A percentile compares a stretch with the other conserved stretches of the same genome.
These are phyloP conservation scores for Fusarium oligoseptatum DNA, from an alignment of 2,329 filamentous ascomycete species.

Conservation along the genomic window DNA sequence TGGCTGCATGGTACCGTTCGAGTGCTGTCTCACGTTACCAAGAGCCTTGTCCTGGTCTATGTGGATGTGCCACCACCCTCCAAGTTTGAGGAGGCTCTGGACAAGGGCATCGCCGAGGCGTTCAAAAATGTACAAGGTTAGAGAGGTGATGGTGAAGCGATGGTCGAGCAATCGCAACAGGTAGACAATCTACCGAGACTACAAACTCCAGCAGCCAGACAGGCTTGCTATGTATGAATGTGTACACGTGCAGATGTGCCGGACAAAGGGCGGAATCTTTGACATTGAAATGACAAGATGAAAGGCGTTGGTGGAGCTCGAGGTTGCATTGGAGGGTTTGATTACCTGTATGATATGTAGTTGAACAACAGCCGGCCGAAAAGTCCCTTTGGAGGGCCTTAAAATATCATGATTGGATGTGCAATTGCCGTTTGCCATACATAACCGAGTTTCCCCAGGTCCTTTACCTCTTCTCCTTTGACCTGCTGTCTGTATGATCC, in stretches of 20 bases:
- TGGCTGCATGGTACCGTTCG: conserved; percentile 92
- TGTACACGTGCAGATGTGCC: background rate
- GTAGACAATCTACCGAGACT: conserved; percentile 33
- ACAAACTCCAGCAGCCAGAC: background rate
- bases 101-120: conserved; percentile 70
- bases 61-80: conserved; percentile 86
- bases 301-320: conserved; percentile 25
- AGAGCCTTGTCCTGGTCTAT: conserved; percentile 90
- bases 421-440: background rate
- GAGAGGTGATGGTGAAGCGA: conserved; percentile 84
- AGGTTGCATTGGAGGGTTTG: conserved; percentile 1
- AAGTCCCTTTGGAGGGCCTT: background rate
- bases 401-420: conserved; percentile 3
- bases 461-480: background rate
- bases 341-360: conserved; percentile 17
- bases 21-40: conserved; percentile 89
- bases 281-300: background rate
- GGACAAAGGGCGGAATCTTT: background rate
- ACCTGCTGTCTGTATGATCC: background rate
- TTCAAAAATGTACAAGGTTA: conserved; percentile 79
- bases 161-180: conserved; percentile 87
- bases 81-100: conserved; percentile 58
- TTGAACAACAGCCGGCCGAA: background rate
- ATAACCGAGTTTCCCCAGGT: background rate
- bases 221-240: conserved; percentile 23